phyloP scores from a whole-genome alignment of 192 early-diverging fungal species.

The Linnemannia exigua region DNA sequence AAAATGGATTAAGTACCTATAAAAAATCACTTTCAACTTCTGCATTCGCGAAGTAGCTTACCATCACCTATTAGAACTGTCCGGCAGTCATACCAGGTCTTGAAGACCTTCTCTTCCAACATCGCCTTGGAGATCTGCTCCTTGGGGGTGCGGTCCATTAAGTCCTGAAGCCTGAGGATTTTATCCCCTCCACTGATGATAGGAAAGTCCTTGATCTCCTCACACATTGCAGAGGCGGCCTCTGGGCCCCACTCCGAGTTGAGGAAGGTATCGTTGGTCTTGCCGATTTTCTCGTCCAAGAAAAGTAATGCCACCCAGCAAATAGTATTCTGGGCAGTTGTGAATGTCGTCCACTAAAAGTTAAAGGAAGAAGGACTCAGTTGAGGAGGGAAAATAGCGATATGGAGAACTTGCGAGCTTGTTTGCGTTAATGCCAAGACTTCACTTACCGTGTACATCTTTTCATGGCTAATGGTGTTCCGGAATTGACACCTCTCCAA shows the following conservation, averaged over 20 bases:
- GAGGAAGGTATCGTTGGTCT: not conserved
- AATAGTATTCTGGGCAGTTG: constrained; percentile 4
- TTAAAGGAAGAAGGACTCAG: too few species aligned
- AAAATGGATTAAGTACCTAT: too few species aligned
- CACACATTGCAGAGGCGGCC: not conserved
- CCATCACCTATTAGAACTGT: constrained; percentile 19
- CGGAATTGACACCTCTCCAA: not conserved
- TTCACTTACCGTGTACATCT: constrained; percentile 10
- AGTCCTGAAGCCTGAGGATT: not conserved
- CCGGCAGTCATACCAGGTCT: constrained; percentile 12
- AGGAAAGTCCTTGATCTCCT: constrained; percentile 13
- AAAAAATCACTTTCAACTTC: too few species aligned
- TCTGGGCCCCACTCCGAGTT: constrained; percentile 26
- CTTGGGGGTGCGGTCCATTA: not conserved
- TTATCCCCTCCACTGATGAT: not conserved
- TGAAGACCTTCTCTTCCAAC: constrained; percentile 18
- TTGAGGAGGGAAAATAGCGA: not conserved
- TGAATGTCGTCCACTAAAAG: constrained; percentile 22
- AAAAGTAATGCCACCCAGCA: constrained; percentile 23
- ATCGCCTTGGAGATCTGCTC: not conserved
- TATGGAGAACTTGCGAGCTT: too few species aligned
- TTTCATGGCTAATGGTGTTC: not conserved
- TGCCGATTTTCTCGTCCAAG: not conserved
- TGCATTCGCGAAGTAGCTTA: not conserved
- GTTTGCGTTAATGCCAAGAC: not conserved